phyloP scores from a whole-genome alignment of 768 basidiomycete genomes.

The Podaxis sp. region DNA sequence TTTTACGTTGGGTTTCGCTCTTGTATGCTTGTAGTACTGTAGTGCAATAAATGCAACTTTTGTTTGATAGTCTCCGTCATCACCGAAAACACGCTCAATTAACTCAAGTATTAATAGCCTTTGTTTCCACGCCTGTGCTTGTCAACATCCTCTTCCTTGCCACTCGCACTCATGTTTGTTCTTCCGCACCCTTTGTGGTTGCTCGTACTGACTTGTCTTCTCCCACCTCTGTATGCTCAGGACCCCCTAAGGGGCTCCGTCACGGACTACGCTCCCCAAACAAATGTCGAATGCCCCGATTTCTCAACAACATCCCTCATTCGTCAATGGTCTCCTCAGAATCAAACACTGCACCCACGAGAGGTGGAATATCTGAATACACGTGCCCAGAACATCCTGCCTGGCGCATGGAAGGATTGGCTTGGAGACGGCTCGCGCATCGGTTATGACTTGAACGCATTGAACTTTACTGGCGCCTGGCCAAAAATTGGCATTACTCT shows the following conservation, averaged over 20 bases:
- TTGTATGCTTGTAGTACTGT: background rate
- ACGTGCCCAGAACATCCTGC: constrained; percentile 41
- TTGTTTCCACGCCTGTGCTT: background rate
- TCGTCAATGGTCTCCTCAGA: constrained; percentile 49
- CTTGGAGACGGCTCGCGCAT: constrained; percentile 51
- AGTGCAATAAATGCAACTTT: constrained; percentile 4
- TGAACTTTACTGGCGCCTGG: constrained; percentile 36
- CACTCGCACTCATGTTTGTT: background rate
- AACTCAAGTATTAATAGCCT: background rate
- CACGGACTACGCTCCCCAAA: constrained; percentile 52
- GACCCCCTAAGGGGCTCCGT: constrained; percentile 20
- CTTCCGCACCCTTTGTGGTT: background rate
- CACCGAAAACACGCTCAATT: constrained; percentile 11
- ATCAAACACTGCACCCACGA: constrained; percentile 48
- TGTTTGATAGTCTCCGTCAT: background rate
- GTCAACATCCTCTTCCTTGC: background rate
- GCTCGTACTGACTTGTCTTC: background rate
- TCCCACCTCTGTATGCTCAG: background rate
- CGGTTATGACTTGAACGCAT: constrained; percentile 47
- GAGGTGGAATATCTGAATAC: constrained; percentile 49
- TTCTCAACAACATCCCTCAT: constrained; percentile 46
- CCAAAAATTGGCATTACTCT: constrained; percentile 64
- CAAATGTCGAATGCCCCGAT: constrained; percentile 52
- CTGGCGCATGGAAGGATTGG: constrained; percentile 59
- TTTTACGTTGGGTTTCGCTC: constrained; percentile 1